phyloP scores from a whole-genome alignment of 2,329 filamentous ascomycete species.

The Pseudogymnoascus sp. region DNA sequence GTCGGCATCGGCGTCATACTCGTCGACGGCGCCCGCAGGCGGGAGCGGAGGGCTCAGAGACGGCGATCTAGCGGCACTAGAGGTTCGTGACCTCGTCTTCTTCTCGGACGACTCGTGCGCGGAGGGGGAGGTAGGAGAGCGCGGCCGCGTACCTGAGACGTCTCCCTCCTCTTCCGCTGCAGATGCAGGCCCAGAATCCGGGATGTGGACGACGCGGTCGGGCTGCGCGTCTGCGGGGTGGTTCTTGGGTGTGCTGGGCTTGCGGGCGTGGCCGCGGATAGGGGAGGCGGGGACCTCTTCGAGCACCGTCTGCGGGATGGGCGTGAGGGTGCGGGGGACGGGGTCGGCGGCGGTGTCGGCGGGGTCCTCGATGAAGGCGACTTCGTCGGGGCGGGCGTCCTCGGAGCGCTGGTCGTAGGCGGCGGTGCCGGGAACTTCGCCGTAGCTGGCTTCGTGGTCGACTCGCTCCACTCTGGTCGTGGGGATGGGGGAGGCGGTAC shows the following conservation, averaged over 20 bases:
- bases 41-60: conserved; percentile 31
- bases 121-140: conserved; percentile 27
- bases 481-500: conserved; percentile 43
- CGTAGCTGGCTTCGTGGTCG: conserved; percentile 48
- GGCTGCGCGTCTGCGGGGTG: conserved; percentile 49
- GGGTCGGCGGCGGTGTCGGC: background rate
- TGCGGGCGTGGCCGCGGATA: conserved; percentile 52
- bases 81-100: conserved; percentile 51
- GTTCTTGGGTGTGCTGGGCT: conserved; percentile 47
- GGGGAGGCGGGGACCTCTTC: conserved; percentile 45
- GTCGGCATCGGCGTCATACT: conserved; percentile 17
- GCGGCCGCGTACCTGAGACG: conserved; percentile 45
- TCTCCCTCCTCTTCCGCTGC: conserved; percentile 35
- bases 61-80: conserved; percentile 40
- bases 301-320: conserved; percentile 48
- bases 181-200: conserved; percentile 23
- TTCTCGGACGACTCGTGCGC: conserved; percentile 54
- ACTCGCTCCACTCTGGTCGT: conserved; percentile 50
- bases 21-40: conserved; percentile 16
- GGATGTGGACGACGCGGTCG: conserved; percentile 45
- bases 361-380: conserved; percentile 32
- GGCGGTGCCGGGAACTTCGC: conserved; percentile 53
- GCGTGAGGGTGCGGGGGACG: conserved; percentile 25
- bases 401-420: conserved; percentile 46
- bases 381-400: conserved; percentile 53